These are phyloP conservation scores for Alternaria atra DNA, from an alignment of 2,329 filamentous ascomycete genomes.

Conservation along the genomic window DNA sequence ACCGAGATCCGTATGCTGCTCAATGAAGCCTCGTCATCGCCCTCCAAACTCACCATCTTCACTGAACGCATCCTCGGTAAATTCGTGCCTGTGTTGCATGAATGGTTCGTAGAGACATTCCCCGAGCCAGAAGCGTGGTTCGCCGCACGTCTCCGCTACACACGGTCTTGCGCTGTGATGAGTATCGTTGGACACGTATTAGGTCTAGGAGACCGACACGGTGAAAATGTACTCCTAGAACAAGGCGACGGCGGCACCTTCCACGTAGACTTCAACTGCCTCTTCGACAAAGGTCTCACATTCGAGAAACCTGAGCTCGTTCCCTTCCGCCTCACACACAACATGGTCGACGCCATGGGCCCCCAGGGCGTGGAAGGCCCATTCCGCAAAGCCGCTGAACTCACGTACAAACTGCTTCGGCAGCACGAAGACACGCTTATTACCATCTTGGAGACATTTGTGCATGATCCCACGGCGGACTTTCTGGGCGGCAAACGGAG, in stretches of 20 bases:
- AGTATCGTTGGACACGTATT: constrained; percentile 98
- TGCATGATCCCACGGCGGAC: constrained; percentile 96
- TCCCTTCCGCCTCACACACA: constrained; percentile 96
- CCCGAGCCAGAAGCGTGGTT: constrained; percentile 95
- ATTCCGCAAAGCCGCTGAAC: constrained; percentile 88
- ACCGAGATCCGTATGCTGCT: constrained; percentile 70
- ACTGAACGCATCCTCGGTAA: constrained; percentile 71
- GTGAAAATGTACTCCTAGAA: constrained; percentile 95
- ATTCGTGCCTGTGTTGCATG: constrained; percentile 85
- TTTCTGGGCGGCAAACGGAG: constrained; percentile 76
- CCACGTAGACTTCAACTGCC: constrained; percentile 99
- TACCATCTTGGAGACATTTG: constrained; percentile 95
- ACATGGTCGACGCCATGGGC: constrained; percentile 98
- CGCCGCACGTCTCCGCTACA: constrained; percentile 85
- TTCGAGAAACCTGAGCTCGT: constrained; percentile 95
- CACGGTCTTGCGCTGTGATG: constrained; percentile 95
- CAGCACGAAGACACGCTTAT: constrained; percentile 96
- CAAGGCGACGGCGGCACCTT: constrained; percentile 93
- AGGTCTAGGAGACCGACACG: constrained; percentile 91
- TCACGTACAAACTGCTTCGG: constrained; percentile 83
- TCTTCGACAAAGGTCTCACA: constrained; percentile 96
- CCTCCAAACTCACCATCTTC: constrained; percentile 74
- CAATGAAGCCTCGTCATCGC: constrained; percentile 71
- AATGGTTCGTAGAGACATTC: constrained; percentile 97
- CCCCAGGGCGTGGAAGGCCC: constrained; percentile 91